Conservation (phyloP, 306 rosid species). For the Cucurbita ficifolia region DNA sequence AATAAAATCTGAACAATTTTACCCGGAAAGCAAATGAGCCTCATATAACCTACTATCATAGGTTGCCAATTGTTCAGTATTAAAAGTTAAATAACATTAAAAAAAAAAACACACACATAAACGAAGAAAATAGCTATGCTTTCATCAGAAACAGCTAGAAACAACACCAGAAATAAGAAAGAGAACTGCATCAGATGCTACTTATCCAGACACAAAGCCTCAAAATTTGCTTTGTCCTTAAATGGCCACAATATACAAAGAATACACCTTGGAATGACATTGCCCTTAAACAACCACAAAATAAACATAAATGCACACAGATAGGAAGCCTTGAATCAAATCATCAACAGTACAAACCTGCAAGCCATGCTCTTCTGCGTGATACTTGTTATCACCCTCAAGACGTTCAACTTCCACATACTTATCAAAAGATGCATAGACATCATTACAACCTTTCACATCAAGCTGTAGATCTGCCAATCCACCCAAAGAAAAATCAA, state of each 20-base stretch:
- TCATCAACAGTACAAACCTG: conserved; percentile 39
- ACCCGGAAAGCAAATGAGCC: background rate
- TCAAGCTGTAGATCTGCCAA: conserved; percentile 81
- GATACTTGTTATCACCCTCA: conserved; percentile 91
- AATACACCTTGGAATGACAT: background rate
- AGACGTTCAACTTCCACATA: conserved; percentile 88
- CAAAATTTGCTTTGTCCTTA: background rate
- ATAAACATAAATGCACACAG: background rate
- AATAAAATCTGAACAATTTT: background rate
- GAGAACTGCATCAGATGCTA: background rate
- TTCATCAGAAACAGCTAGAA: background rate
- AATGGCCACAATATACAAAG: background rate
- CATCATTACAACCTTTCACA: conserved; percentile 88
- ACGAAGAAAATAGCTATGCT: background rate
- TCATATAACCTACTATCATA: background rate
- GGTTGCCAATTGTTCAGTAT: background rate
- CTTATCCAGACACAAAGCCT: background rate
- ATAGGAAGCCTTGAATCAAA: background rate
- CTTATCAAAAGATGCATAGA: conserved; percentile 87
- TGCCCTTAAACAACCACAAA: background rate
- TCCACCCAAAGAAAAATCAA: background rate
- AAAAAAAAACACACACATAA: background rate
- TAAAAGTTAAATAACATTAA: background rate
- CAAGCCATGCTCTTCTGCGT: conserved; percentile 72
- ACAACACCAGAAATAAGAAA: background rate